These are phyloP conservation scores for Phaffia rhodozyma DNA, from an alignment of 1,284 basidiomycete species.

Conservation along the genomic window DNA sequence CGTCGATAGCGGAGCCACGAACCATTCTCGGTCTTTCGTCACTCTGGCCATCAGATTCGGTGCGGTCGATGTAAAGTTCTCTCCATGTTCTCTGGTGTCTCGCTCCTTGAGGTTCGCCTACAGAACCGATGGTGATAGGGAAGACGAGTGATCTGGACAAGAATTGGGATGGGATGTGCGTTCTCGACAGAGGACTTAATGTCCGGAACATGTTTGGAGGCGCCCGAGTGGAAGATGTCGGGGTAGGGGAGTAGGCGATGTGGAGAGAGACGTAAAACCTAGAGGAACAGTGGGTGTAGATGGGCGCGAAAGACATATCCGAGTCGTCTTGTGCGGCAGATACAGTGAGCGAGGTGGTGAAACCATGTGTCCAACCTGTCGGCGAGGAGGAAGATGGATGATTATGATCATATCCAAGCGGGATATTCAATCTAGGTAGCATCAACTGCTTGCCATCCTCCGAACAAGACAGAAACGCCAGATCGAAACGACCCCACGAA, in stretches of 20 bases:
- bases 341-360: slow-evolving; percentile 26
- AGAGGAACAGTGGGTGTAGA: slow-evolving; percentile 29
- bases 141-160: slow-evolving; percentile 29
- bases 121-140: slow-evolving; percentile 37
- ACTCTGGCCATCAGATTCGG: slow-evolving; percentile 10
- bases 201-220: slow-evolving; percentile 15
- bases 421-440: slow-evolving; percentile 28
- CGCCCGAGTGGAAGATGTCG: slow-evolving; percentile 21
- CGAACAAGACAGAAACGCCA: slow-evolving; percentile 22
- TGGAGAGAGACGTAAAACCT: slow-evolving; percentile 31
- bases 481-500: slow-evolving; percentile 33
- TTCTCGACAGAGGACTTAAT: slow-evolving; percentile 12
- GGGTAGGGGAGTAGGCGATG: slow-evolving; percentile 25
- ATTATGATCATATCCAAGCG: slow-evolving; percentile 21
- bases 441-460: slow-evolving; percentile 24
- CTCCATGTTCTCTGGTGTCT: slow-evolving; percentile 27
- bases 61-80: slow-evolving; percentile 26
- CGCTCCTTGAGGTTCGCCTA: slow-evolving; percentile 34
- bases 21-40: slow-evolving; percentile 25
- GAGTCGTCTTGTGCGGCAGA: slow-evolving; percentile 21
- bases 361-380: slow-evolving; percentile 26
- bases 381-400: background rate
- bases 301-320: slow-evolving; percentile 23
- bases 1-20: slow-evolving; percentile 24
- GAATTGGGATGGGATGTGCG: slow-evolving; percentile 13